A percentile compares a stretch with the other conserved stretches of the same genome.
phyloP scores from a whole-genome alignment of 208 protist species.

The Leishmania amazonensis region DNA sequence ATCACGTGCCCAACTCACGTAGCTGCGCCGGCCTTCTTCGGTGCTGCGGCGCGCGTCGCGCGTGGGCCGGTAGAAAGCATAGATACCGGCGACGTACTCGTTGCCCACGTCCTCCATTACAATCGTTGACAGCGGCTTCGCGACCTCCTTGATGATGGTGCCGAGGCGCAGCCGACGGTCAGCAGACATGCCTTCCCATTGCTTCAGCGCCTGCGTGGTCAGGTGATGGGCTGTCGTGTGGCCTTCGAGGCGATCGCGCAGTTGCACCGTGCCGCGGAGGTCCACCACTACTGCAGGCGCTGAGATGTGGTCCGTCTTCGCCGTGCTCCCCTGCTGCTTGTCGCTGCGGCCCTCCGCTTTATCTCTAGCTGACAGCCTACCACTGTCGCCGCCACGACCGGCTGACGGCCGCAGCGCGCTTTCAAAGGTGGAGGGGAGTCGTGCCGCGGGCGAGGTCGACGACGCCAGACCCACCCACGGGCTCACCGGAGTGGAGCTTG shows the following conservation, averaged over 20 bases:
- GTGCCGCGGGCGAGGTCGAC: neutral
- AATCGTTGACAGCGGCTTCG: constrained; percentile 35
- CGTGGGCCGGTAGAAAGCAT: constrained; percentile 48
- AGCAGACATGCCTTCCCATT: constrained; percentile 29
- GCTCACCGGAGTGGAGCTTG: neutral
- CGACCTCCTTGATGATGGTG: constrained; percentile 48
- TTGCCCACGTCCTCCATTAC: constrained; percentile 51
- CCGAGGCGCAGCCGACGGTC: constrained; percentile 23
- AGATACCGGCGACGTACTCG: constrained; percentile 37
- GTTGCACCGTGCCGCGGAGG: constrained; percentile 41
- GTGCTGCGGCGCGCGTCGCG: constrained; percentile 36
- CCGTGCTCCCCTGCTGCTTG: neutral
- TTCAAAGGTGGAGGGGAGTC: neutral
- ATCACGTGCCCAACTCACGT: constrained; percentile 49
- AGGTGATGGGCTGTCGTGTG: constrained; percentile 36
- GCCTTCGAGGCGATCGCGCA: constrained; percentile 55
- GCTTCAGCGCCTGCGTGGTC: constrained; percentile 38
- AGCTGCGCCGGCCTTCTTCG: constrained; percentile 33
- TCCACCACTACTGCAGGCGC: constrained; percentile 29
- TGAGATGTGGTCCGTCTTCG: neutral
- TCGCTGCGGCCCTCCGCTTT: neutral
- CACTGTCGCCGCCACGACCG: neutral
- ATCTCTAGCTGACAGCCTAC: neutral
- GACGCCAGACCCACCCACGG: neutral
- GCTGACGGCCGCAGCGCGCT: neutral